Conservation (phyloP, 345 rosid genomes). For the Dipteronia dyeriana region DNA sequence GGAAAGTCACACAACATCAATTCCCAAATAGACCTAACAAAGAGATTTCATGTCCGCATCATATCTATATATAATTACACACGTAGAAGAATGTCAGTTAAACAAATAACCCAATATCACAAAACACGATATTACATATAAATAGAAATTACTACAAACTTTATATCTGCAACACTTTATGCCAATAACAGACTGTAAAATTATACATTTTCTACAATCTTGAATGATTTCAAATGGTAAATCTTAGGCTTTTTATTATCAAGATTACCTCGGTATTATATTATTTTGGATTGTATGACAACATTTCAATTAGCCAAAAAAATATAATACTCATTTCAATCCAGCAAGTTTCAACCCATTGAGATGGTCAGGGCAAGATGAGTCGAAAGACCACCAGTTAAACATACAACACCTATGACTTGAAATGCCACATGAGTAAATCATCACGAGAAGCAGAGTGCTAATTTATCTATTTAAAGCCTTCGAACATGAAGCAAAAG, state of each 20-base stretch:
- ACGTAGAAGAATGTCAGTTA: not conserved
- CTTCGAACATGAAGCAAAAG: not conserved
- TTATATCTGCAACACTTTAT: not conserved
- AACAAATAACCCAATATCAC: not conserved
- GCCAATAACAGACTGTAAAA: not conserved
- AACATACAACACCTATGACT: not conserved
- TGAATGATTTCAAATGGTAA: not conserved
- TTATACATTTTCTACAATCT: not conserved
- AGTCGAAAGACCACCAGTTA: not conserved
- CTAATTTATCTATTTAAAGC: not conserved
- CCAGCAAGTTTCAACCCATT: not conserved
- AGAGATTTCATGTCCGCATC: conserved; percentile 1
- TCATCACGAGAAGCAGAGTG: not conserved
- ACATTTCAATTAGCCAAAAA: not conserved
- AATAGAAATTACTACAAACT: not conserved
- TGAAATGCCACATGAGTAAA: not conserved
- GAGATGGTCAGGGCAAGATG: not conserved
- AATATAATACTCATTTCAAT: not conserved
- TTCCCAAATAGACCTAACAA: not conserved
- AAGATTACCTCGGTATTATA: not conserved
- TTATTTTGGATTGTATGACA: not conserved
- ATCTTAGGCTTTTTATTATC: not conserved
- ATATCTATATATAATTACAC: conserved; percentile 1
- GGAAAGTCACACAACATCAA: not conserved
- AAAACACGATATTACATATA: not conserved